phyloP scores from a whole-genome alignment of 441 rosid species.

The Jatropha podagrica region DNA sequence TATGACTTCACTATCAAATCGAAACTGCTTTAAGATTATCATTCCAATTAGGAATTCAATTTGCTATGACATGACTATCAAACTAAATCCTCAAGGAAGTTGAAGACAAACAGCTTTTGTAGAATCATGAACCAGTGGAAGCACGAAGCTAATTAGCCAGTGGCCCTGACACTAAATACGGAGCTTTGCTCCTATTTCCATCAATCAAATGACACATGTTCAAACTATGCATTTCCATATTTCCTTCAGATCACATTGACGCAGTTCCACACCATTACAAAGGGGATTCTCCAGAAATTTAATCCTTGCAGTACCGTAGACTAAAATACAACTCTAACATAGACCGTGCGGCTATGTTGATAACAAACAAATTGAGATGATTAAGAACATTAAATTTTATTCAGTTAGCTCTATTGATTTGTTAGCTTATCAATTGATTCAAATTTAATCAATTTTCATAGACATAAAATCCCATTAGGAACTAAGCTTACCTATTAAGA shows the following conservation, averaged over 20 bases:
- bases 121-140: too few species aligned
- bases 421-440: neutral
- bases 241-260: too few species aligned
- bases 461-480: neutral
- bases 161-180: too few species aligned
- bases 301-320: too few species aligned
- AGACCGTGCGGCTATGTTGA: neutral
- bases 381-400: neutral
- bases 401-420: neutral
- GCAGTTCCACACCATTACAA: too few species aligned
- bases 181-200: too few species aligned
- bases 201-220: too few species aligned
- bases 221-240: too few species aligned
- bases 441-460: neutral
- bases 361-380: neutral
- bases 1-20: slow-evolving; percentile 5
- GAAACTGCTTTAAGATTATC: neutral
- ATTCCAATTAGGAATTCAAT: neutral
- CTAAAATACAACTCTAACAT: neutral
- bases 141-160: too few species aligned
- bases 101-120: neutral
- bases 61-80: neutral
- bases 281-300: too few species aligned
- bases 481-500: slow-evolving; percentile 53
- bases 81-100: neutral